A percentile compares a stretch with the other conserved stretches of the same genome.
Conservation (phyloP, 2,329 filamentous ascomycete genomes). For the Aspergillus jensenii region DNA sequence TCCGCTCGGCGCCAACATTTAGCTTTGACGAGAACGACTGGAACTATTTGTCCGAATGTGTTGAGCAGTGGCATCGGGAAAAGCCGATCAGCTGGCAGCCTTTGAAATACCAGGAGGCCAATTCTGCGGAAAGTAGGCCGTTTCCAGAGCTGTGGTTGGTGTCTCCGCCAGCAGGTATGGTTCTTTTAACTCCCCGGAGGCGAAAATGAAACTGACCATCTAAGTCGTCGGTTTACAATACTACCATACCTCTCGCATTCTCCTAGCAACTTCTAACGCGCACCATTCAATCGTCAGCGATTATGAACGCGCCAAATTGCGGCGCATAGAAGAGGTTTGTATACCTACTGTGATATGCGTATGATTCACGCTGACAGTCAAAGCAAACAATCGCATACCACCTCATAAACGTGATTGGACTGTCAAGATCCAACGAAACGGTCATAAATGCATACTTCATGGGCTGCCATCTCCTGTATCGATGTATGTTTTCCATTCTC, state of each 20-base stretch:
- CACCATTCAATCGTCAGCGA: slow-evolving; percentile 23
- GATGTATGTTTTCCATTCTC: slow-evolving; percentile 24
- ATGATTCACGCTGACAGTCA: not conserved
- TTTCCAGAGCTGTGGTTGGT: slow-evolving; percentile 41
- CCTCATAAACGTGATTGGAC: slow-evolving; percentile 29
- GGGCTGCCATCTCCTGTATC: slow-evolving; percentile 32
- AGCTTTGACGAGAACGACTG: slow-evolving; percentile 24
- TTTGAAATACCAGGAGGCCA: slow-evolving; percentile 29
- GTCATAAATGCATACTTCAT: slow-evolving; percentile 37
- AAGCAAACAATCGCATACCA: slow-evolving; percentile 32
- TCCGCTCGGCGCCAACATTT: slow-evolving; percentile 22
- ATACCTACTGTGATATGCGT: not conserved
- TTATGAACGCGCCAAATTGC: slow-evolving; percentile 27
- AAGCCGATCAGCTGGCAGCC: slow-evolving; percentile 35
- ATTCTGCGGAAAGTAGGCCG: slow-evolving; percentile 22
- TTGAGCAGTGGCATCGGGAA: slow-evolving; percentile 31
- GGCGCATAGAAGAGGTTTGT: slow-evolving; percentile 30
- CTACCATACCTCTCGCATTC: slow-evolving; percentile 35
- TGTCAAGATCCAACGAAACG: slow-evolving; percentile 34
- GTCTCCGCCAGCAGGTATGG: slow-evolving; percentile 34
- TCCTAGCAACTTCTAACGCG: slow-evolving; percentile 29
- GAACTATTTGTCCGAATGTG: slow-evolving; percentile 23
- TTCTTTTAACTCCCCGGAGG: not conserved
- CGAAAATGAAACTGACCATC: not conserved
- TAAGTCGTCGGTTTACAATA: slow-evolving; percentile 40